phyloP scores from a whole-genome alignment of 2,329 filamentous ascomycete species.

The Chrysoporthe austroafricana region DNA sequence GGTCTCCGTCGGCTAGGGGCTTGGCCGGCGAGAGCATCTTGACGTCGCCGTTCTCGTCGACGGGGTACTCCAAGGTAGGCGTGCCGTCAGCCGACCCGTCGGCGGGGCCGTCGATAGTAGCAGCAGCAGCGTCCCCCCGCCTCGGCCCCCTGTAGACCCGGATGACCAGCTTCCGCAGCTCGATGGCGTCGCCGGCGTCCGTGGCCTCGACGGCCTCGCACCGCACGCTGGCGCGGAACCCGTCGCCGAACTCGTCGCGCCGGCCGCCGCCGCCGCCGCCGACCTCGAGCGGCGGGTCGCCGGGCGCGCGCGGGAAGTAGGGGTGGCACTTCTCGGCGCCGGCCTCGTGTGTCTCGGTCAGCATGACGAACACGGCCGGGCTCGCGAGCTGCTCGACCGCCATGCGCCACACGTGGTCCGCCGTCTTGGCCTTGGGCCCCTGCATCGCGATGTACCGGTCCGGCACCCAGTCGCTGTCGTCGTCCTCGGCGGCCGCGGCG shows the following conservation, averaged over 20 bases:
- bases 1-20: neutral
- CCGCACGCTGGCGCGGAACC: conserved; percentile 69
- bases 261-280: conserved; percentile 49
- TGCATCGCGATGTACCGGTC: conserved; percentile 88
- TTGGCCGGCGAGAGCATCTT: conserved; percentile 30
- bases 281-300: conserved; percentile 57
- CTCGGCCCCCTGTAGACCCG: conserved; percentile 44
- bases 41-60: conserved; percentile 28
- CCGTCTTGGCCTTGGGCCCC: conserved; percentile 78
- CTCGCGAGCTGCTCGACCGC: conserved; percentile 75
- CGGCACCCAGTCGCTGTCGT: conserved; percentile 37
- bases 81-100: neutral
- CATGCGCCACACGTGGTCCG: conserved; percentile 94
- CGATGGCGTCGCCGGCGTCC: conserved; percentile 60
- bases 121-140: neutral
- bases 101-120: conserved; percentile 3
- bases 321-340: conserved; percentile 82
- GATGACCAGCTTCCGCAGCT: conserved; percentile 74
- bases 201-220: conserved; percentile 66
- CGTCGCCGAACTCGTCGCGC: conserved; percentile 65
- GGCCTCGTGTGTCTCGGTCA: conserved; percentile 85
- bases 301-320: conserved; percentile 73
- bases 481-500: neutral
- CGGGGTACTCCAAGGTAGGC: neutral
- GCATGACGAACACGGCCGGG: conserved; percentile 87